Evolutionary conservation across 2,329 filamentous ascomycete genomes (phyloP).

Genomic region (Lomentospora prolificans): DNA sequence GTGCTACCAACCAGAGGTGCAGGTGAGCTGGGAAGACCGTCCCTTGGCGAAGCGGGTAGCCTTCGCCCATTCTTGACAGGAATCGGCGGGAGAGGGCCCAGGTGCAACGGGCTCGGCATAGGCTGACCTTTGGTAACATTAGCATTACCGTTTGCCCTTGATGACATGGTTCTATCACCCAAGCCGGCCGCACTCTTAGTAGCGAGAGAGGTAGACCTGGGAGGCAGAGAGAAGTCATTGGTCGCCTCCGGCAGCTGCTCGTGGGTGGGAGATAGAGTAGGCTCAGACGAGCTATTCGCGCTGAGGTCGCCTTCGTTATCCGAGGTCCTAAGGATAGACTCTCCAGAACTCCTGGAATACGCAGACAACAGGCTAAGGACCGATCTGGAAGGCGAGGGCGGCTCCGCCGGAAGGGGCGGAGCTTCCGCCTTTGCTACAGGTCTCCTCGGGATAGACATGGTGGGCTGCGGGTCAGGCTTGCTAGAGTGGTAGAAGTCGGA

Average conservation of each 20-base stretch:
- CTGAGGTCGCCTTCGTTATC: slow-evolving; percentile 24
- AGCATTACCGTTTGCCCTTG: neutral
- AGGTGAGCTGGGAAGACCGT: neutral
- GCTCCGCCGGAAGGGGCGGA: slow-evolving; percentile 15
- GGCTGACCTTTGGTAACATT: slow-evolving; percentile 3
- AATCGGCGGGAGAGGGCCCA: neutral
- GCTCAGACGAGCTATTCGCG: slow-evolving; percentile 4
- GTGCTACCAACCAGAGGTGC: slow-evolving; percentile 1
- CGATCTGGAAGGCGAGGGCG: slow-evolving; percentile 34
- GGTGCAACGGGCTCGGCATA: neutral
- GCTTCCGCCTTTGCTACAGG: slow-evolving; percentile 18
- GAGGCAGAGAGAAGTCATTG: neutral
- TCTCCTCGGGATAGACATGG: slow-evolving; percentile 26
- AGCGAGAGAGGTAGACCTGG: slow-evolving; percentile 1
- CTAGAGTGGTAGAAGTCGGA: slow-evolving; percentile 10
- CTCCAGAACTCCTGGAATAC: slow-evolving; percentile 38
- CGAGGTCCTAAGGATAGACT: slow-evolving; percentile 31
- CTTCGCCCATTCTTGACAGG: neutral
- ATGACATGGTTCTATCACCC: neutral
- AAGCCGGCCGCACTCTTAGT: slow-evolving; percentile 10
- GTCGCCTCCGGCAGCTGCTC: neutral
- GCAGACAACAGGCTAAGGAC: slow-evolving; percentile 46
- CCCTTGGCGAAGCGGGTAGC: neutral
- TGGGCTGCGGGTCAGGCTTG: slow-evolving; percentile 14
- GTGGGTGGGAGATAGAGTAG: slow-evolving; percentile 13